A percentile compares a stretch with the other conserved stretches of the same genome.
phyloP scores from a whole-genome alignment of 2,329 filamentous ascomycete species.

The Fusarium guadeloupense region DNA sequence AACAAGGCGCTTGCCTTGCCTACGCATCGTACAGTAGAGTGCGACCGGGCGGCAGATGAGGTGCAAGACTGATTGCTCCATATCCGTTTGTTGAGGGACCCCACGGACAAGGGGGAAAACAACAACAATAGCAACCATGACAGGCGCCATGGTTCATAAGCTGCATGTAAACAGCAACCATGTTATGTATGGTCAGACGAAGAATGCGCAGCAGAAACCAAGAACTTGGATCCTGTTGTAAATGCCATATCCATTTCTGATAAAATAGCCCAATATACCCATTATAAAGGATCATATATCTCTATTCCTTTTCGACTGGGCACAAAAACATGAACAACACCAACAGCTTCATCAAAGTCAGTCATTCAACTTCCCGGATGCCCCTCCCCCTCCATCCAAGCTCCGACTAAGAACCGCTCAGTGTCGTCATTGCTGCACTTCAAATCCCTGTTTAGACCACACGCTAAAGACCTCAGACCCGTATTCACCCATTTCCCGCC shows the following conservation, averaged over 20 bases:
- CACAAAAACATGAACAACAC: no score
- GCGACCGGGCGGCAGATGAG: constrained; percentile 6
- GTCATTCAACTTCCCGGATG: constrained; percentile 15
- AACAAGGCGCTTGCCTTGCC: neutral
- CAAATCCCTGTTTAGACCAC: constrained; percentile 7
- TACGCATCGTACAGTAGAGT: neutral
- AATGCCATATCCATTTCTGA: no score
- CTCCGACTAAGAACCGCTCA: constrained; percentile 21
- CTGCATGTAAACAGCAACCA: neutral
- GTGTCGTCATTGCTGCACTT: constrained; percentile 40
- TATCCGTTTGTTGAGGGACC: no score
- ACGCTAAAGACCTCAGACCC: constrained; percentile 21
- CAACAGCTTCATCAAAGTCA: no score
- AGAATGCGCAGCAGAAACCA: neutral
- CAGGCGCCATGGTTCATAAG: constrained; percentile 9
- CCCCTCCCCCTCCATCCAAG: constrained; percentile 38
- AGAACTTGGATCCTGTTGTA: no score
- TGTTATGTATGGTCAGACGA: neutral
- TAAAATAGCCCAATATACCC: no score
- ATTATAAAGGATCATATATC: no score
- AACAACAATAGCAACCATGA: neutral
- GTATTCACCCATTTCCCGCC: constrained; percentile 32
- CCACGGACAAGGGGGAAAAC: constrained; percentile 25
- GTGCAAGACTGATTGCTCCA: constrained; percentile 29
- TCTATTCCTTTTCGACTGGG: no score